phyloP scores from a whole-genome alignment of 805 yeast species.

The Wickerhamiella bombiphila region DNA sequence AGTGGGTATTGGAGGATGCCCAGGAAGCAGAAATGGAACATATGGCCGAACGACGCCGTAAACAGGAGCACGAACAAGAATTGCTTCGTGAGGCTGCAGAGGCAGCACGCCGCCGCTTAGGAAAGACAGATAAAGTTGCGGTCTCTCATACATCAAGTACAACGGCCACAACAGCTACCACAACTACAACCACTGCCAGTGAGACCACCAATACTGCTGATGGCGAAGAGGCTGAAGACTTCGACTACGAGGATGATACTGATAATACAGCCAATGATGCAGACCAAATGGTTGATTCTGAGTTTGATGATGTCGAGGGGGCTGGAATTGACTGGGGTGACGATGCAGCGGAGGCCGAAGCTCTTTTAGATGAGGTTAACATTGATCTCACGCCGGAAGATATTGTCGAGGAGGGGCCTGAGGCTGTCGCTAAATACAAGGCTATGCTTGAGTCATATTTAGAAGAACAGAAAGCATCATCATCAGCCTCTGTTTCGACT shows the following conservation, averaged over 20 bases:
- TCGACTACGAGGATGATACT: background rate
- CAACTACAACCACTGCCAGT: constrained; percentile 2
- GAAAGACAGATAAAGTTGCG: constrained; percentile 2
- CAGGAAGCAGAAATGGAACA: constrained; percentile 16
- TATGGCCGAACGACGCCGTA: constrained; percentile 7
- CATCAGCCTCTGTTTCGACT: background rate
- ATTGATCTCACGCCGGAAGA: constrained; percentile 16
- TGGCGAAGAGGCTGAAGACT: constrained; percentile 4
- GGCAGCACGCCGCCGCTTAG: constrained; percentile 12
- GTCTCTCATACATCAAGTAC: constrained; percentile 6
- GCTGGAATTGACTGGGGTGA: constrained; percentile 19
- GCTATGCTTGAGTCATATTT: constrained; percentile 6
- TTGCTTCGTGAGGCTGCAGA: constrained; percentile 5
- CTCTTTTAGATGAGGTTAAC: constrained; percentile 25
- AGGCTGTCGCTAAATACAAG: constrained; percentile 12
- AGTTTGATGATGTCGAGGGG: constrained; percentile 8
- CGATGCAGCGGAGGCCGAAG: constrained; percentile 39
- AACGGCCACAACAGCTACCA: constrained; percentile 2
- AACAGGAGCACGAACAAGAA: constrained; percentile 5
- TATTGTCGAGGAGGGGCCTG: constrained; percentile 18
- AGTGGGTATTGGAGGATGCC: constrained; percentile 16
- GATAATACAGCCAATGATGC: constrained; percentile 4
- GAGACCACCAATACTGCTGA: background rate
- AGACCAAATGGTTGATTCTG: constrained; percentile 3
- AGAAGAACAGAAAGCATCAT: background rate